phyloP scores from a whole-genome alignment of 371 early-diverging fungal genomes.

The Actinomortierella ambigua region DNA sequence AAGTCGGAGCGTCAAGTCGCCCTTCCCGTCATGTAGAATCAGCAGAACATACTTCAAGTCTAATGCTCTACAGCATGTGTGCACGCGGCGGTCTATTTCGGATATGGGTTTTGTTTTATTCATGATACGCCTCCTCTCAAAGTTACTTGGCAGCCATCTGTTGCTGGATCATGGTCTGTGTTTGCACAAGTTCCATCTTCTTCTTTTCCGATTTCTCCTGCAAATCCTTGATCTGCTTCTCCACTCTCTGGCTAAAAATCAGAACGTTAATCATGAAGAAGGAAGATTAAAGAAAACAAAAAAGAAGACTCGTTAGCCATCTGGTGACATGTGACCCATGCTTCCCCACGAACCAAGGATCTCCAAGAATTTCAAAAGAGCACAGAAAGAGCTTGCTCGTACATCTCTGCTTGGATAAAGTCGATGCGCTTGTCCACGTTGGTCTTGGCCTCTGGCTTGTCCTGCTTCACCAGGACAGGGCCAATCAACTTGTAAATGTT shows the following conservation, averaged over 20 bases:
- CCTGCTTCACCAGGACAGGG: constrained; percentile 94
- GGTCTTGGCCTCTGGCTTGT: constrained; percentile 78
- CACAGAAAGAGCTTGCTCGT: constrained; percentile 19
- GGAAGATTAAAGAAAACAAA: not conserved
- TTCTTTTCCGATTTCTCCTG: constrained; percentile 80
- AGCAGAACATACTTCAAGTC: too few species aligned
- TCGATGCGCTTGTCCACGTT: constrained; percentile 96
- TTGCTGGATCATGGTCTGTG: constrained; percentile 54
- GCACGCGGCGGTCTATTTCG: too few species aligned
- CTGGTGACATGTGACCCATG: too few species aligned
- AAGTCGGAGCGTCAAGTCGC: too few species aligned
- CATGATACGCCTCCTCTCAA: too few species aligned
- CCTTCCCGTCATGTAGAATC: too few species aligned
- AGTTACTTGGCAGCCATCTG: not conserved
- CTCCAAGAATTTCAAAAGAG: not conserved
- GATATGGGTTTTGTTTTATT: too few species aligned
- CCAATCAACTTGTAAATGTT: constrained; percentile 94
- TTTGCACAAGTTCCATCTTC: constrained; percentile 69
- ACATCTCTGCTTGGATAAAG: constrained; percentile 90
- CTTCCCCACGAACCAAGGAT: not conserved
- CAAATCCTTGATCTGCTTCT: constrained; percentile 77
- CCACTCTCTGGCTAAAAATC: constrained; percentile 75
- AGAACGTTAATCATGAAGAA: not conserved
- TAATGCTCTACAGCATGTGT: too few species aligned
- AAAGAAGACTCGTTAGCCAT: not conserved